Conservation (phyloP, 116 monocot species). For the Zostera marina region DNA sequence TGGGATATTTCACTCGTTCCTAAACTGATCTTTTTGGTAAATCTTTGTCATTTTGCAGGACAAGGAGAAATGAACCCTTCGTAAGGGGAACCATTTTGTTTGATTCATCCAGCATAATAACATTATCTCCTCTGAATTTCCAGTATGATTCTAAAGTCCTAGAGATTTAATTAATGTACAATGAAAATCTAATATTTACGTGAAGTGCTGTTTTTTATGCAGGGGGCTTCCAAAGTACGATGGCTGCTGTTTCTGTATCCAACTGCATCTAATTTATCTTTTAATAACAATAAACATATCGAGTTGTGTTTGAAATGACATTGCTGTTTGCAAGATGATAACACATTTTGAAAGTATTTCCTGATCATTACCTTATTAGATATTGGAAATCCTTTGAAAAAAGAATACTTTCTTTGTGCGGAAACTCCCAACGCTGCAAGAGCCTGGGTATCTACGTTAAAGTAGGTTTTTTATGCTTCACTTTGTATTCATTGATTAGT, state of each 20-base stretch:
- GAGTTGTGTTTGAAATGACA: not conserved
- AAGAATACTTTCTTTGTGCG: constrained; percentile 90
- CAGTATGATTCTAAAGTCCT: constrained; percentile 40
- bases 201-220: constrained; percentile 16
- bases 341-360: constrained; percentile 10
- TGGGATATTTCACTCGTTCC: constrained; percentile 2
- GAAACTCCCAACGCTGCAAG: constrained; percentile 98
- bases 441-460: constrained; percentile 97
- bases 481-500: not conserved
- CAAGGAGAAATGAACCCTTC: constrained; percentile 49
- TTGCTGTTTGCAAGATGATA: not conserved
- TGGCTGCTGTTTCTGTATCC: constrained; percentile 99
- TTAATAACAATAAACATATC: not conserved
- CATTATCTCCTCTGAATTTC: constrained; percentile 88
- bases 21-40: not conserved
- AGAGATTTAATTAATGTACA: not conserved
- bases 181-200: not conserved
- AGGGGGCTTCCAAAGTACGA: constrained; percentile 94
- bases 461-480: constrained; percentile 50
- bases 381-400: constrained; percentile 93
- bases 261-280: not conserved
- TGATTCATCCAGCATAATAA: constrained; percentile 83
- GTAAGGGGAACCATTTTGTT: constrained; percentile 74
- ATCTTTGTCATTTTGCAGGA: constrained; percentile 23
- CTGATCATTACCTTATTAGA: constrained; percentile 45